phyloP scores from a whole-genome alignment of 2,329 filamentous ascomycete species.

The Trichoderma semiorbis region DNA sequence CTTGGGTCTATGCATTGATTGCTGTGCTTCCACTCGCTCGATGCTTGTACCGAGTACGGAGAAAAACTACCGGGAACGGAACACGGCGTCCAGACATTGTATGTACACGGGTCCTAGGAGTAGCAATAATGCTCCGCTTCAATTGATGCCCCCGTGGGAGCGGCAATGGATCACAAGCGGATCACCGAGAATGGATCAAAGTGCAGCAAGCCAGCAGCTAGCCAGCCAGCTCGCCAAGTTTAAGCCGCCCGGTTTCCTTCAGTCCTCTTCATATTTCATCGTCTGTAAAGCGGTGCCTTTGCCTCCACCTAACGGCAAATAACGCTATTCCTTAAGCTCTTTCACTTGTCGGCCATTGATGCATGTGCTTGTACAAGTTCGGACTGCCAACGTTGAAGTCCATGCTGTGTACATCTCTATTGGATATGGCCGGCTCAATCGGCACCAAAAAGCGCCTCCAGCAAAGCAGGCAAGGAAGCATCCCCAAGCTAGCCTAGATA shows the following conservation, averaged over 20 bases:
- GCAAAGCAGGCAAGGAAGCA: background rate
- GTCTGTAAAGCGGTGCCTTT: background rate
- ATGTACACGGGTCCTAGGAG: background rate
- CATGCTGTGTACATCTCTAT: background rate
- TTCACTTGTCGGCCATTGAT: background rate
- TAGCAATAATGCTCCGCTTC: background rate
- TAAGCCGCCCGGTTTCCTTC: background rate
- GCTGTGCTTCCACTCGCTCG: background rate
- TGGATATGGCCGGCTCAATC: constrained; percentile 7
- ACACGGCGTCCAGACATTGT: background rate
- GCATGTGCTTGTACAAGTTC: background rate
- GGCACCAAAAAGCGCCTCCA: background rate
- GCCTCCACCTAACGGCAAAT: background rate
- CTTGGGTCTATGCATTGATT: background rate
- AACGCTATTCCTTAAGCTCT: constrained; percentile 6
- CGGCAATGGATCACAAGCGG: background rate
- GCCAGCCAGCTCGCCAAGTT: background rate
- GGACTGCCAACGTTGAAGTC: background rate
- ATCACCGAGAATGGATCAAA: background rate
- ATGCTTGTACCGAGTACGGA: background rate
- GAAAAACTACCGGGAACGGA: background rate
- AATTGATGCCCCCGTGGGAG: background rate
- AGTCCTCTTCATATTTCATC: background rate
- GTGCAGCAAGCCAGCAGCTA: background rate
- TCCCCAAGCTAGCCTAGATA: background rate